A percentile compares a stretch with the other conserved stretches of the same genome.
phyloP scores from a whole-genome alignment of 2,329 filamentous ascomycete species.

The Mycosphaerelloides madeirae region DNA sequence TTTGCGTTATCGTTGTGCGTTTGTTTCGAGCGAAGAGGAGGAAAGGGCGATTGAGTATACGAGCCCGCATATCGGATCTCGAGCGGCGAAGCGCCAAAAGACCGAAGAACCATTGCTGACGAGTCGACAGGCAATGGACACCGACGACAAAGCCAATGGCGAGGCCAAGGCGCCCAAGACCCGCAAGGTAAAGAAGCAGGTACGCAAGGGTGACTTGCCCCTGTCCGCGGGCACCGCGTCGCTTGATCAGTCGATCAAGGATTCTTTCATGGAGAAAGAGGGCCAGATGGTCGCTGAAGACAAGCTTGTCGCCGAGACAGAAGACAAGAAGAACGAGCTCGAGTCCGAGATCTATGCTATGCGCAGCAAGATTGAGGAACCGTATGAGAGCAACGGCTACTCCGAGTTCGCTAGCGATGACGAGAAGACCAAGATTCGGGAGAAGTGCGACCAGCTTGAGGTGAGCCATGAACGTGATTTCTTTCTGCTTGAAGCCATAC shows the following conservation, averaged over 20 bases:
- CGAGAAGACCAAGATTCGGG: conserved; percentile 81
- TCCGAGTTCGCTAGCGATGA: conserved; percentile 83
- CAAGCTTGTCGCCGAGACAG: conserved; percentile 95
- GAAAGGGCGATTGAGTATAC: conserved; percentile 12
- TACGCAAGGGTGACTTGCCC: conserved; percentile 92
- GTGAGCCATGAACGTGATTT: conserved; percentile 51
- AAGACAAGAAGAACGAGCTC: conserved; percentile 99
- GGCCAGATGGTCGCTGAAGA: conserved; percentile 92
- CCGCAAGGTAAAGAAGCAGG: conserved; percentile 98
- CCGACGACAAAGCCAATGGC: conserved; percentile 65
- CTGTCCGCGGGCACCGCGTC: conserved; percentile 78
- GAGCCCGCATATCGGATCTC: conserved; percentile 15
- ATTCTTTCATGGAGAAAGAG: conserved; percentile 73
- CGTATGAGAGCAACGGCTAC: conserved; percentile 53
- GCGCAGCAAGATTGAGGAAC: conserved; percentile 88
- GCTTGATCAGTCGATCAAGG: conserved; percentile 65
- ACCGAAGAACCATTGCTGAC: conserved; percentile 28
- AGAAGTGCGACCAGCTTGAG: conserved; percentile 79
- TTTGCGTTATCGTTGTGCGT: conserved; percentile 19
- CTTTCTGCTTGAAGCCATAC: conserved; percentile 8
- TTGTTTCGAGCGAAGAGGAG: conserved; percentile 22
- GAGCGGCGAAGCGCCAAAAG: conserved; percentile 25
- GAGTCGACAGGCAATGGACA: conserved; percentile 70
- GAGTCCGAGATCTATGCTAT: conserved; percentile 97
- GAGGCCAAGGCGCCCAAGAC: conserved; percentile 56